These are phyloP conservation scores for Magnaporthiopsis poae DNA, from an alignment of 2,329 filamentous ascomycete genomes.

Conservation along the genomic window DNA sequence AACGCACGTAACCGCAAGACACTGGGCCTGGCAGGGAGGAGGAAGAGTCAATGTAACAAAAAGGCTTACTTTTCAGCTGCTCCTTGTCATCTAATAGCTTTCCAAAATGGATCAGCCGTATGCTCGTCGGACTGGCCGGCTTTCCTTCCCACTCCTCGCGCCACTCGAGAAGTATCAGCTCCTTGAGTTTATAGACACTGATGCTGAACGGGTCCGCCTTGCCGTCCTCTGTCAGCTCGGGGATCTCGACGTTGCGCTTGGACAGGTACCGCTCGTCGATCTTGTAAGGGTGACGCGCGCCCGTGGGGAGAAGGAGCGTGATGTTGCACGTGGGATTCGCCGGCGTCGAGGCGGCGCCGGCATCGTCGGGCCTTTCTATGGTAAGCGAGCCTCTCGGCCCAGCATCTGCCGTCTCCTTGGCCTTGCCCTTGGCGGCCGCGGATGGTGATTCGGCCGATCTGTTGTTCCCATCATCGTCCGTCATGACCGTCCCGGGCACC, in stretches of 20 bases:
- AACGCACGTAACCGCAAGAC: neutral
- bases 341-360: neutral
- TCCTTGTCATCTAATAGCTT: slow-evolving; percentile 84
- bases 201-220: slow-evolving; percentile 73
- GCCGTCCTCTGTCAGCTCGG: slow-evolving; percentile 50
- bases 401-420: slow-evolving; percentile 19
- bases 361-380: slow-evolving; percentile 9
- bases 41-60: neutral
- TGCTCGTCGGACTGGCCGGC: slow-evolving; percentile 77
- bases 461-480: slow-evolving; percentile 5
- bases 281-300: slow-evolving; percentile 78
- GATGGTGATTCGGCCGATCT: slow-evolving; percentile 13
- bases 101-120: slow-evolving; percentile 84
- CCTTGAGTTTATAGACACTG: slow-evolving; percentile 87
- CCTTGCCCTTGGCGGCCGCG: slow-evolving; percentile 25
- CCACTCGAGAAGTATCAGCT: slow-evolving; percentile 89
- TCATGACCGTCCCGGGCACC: neutral
- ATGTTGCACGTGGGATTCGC: slow-evolving; percentile 53
- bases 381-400: slow-evolving; percentile 18
- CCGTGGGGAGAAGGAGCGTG: slow-evolving; percentile 71
- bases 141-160: slow-evolving; percentile 81
- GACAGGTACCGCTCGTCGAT: slow-evolving; percentile 78
- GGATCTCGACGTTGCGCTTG: slow-evolving; percentile 69
- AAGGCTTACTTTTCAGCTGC: slow-evolving; percentile 62
- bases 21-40: neutral